Evolutionary conservation across 2,329 filamentous ascomycete genomes (phyloP).

Genomic region (Colletotrichum melonis): DNA sequence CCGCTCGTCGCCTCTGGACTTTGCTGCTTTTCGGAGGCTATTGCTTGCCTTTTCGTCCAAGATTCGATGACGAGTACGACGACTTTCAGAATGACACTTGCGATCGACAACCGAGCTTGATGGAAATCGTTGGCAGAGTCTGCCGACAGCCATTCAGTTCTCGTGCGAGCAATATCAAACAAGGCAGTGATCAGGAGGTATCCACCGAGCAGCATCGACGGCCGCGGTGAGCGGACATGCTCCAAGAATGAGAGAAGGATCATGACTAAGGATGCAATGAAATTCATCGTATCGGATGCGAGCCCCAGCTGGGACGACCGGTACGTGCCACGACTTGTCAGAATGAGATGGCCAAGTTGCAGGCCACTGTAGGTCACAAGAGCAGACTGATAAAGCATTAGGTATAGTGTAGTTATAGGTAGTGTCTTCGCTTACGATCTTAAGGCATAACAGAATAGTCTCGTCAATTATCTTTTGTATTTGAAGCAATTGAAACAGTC

Average conservation of each 20-base stretch:
- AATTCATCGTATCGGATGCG: slow-evolving; percentile 42
- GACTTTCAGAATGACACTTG: slow-evolving; percentile 36
- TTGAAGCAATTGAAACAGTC: slow-evolving; percentile 46
- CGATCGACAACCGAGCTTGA: slow-evolving; percentile 32
- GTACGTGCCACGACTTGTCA: slow-evolving; percentile 6
- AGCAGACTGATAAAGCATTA: neutral
- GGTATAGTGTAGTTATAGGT: neutral
- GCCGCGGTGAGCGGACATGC: slow-evolving; percentile 42
- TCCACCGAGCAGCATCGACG: slow-evolving; percentile 27
- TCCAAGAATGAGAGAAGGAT: slow-evolving; percentile 45
- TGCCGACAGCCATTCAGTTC: slow-evolving; percentile 16
- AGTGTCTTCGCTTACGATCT: slow-evolving; percentile 7
- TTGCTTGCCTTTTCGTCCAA: slow-evolving; percentile 35
- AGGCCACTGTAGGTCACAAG: slow-evolving; percentile 5
- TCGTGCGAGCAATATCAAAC: slow-evolving; percentile 1
- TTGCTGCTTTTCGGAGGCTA: slow-evolving; percentile 41
- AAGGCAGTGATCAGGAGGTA: slow-evolving; percentile 13
- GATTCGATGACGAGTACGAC: slow-evolving; percentile 39
- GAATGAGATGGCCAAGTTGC: slow-evolving; percentile 4
- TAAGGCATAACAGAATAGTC: slow-evolving; percentile 43
- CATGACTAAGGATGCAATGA: slow-evolving; percentile 42
- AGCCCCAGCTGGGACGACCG: slow-evolving; percentile 15
- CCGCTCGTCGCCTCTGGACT: slow-evolving; percentile 51
- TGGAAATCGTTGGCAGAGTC: neutral
- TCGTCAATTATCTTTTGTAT: slow-evolving; percentile 49